Conservation (phyloP, 2,329 filamentous ascomycete genomes). For the Akanthomyces muscarius region DNA sequence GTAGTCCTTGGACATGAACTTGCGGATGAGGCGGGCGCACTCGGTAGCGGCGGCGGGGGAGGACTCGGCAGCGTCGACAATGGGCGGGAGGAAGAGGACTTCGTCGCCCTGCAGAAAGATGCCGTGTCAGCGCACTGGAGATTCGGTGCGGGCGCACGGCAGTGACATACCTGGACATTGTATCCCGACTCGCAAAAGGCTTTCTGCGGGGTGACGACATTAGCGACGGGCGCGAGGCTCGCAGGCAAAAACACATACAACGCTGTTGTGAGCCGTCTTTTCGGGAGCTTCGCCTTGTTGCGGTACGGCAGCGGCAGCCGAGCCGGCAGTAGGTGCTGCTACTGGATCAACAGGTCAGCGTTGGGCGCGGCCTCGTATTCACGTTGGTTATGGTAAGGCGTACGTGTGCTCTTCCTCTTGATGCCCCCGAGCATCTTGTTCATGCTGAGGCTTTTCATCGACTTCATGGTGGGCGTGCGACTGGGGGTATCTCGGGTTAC, state of each 20-base stretch:
- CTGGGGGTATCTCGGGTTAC: background rate
- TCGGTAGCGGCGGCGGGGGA: constrained; percentile 80
- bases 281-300: constrained; percentile 57
- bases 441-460: constrained; percentile 52
- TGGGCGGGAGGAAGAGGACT: constrained; percentile 84
- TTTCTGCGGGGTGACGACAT: constrained; percentile 47
- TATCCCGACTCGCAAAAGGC: constrained; percentile 76
- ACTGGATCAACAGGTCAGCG: constrained; percentile 4
- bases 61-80: constrained; percentile 93
- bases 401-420: constrained; percentile 42
- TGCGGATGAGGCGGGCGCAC: constrained; percentile 75
- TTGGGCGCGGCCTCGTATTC: constrained; percentile 1
- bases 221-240: background rate
- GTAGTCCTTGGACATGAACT: constrained; percentile 73
- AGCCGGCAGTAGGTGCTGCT: background rate
- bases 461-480: constrained; percentile 32
- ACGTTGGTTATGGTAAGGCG: background rate
- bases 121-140: background rate
- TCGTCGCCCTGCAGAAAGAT: constrained; percentile 65
- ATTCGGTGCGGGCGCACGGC: constrained; percentile 20
- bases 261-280: constrained; percentile 59
- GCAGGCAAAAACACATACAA: constrained; percentile 46
- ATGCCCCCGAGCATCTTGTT: constrained; percentile 55
- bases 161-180: constrained; percentile 48
- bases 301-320: background rate